phyloP scores from a whole-genome alignment of 148 eudicot genomes.

The Vaccinium corymbosum region DNA sequence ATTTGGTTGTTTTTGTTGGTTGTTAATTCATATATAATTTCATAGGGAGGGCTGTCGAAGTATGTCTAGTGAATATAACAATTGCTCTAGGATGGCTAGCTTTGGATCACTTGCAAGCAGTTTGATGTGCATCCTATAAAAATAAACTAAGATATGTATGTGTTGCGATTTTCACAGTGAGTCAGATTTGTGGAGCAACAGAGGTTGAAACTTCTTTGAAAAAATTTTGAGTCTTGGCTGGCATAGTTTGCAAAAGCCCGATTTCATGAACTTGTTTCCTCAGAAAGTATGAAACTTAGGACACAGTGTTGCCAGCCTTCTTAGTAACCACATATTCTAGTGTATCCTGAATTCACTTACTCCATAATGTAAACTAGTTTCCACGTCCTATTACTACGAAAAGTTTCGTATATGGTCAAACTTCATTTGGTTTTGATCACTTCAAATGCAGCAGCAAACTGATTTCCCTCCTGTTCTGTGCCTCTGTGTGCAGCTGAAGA shows the following conservation, averaged over 20 bases:
- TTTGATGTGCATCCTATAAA: background rate
- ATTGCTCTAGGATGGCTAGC: background rate
- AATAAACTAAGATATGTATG: background rate
- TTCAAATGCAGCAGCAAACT: background rate
- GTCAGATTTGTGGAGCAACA: background rate
- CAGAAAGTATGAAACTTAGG: background rate
- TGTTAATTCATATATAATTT: background rate
- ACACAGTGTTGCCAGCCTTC: background rate
- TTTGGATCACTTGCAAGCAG: background rate
- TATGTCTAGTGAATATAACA: background rate
- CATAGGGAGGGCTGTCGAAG: background rate
- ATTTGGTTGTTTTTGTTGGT: background rate
- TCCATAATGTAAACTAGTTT: background rate
- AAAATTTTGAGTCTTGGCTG: background rate
- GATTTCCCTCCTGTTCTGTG: background rate
- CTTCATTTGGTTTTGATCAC: background rate
- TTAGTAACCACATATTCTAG: background rate
- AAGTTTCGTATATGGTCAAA: background rate
- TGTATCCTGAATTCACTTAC: background rate
- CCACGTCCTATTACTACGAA: background rate
- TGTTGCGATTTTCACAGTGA: background rate
- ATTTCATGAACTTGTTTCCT: background rate
- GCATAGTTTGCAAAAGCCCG: background rate
- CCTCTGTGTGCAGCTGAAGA: slow-evolving; percentile 57
- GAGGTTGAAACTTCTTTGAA: background rate